phyloP scores from a whole-genome alignment of 2,329 filamentous ascomycete species.

The Fusarium sp. region DNA sequence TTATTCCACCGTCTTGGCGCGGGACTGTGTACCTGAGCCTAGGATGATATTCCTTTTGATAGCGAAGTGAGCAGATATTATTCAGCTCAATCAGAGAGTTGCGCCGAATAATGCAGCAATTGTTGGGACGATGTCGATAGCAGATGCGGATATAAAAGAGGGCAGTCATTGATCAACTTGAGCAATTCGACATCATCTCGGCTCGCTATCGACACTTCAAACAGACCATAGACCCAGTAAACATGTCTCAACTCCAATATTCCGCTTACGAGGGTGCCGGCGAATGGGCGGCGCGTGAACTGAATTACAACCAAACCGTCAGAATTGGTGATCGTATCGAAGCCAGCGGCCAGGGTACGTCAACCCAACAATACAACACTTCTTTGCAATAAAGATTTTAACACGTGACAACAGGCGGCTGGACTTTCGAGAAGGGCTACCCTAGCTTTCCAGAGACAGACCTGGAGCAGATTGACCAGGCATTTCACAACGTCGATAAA shows the following conservation, averaged over 20 bases:
- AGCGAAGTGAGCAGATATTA: background rate
- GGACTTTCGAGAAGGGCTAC: conserved; percentile 33
- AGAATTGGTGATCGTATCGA: conserved; percentile 60
- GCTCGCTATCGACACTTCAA: background rate
- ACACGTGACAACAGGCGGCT: conserved; percentile 43
- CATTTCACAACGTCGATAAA: conserved; percentile 65
- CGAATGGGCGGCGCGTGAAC: conserved; percentile 46
- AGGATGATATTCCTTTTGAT: background rate
- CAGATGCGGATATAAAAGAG: background rate
- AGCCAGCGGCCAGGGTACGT: conserved; percentile 58
- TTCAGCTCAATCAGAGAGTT: background rate
- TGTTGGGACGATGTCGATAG: too few species aligned
- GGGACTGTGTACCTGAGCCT: background rate
- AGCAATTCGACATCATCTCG: background rate
- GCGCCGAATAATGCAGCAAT: background rate
- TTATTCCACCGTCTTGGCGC: conserved; percentile 33
- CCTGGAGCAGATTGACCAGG: conserved; percentile 58
- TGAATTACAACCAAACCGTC: conserved; percentile 60
- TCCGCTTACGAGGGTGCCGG: conserved; percentile 46
- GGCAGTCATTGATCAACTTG: background rate
- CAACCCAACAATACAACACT: background rate
- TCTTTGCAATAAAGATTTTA: background rate
- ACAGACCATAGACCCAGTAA: accelerated
- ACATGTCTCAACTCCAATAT: conserved; percentile 49
- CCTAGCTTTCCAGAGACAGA: conserved; percentile 52